These are phyloP conservation scores for Ceratobasidium sp. DNA, from an alignment of 1,284 basidiomycete species.

Conservation along the genomic window DNA sequence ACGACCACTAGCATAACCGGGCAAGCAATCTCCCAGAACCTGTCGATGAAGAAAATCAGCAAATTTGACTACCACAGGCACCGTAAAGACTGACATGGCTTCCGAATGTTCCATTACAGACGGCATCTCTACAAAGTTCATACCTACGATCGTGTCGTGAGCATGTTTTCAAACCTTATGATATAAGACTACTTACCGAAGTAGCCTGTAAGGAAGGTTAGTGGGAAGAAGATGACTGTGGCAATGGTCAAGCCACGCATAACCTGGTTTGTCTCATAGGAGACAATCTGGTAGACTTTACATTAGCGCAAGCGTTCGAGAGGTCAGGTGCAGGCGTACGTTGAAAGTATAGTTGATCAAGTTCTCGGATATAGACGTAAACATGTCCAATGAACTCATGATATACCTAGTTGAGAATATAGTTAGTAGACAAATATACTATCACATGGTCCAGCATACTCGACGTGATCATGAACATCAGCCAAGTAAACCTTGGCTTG, in stretches of 20 bases:
- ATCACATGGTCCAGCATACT: slow-evolving; percentile 59
- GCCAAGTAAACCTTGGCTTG: slow-evolving; percentile 78
- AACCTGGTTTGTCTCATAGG: slow-evolving; percentile 78
- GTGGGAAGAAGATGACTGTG: slow-evolving; percentile 77
- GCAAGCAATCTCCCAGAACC: slow-evolving; percentile 77
- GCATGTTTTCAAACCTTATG: slow-evolving; percentile 13
- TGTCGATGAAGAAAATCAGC: slow-evolving; percentile 52
- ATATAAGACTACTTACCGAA: slow-evolving; percentile 60
- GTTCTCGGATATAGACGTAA: slow-evolving; percentile 76
- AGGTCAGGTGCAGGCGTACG: slow-evolving; percentile 55
- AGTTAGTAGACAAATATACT: background rate
- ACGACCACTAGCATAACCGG: slow-evolving; percentile 72
- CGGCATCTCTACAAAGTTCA: slow-evolving; percentile 74
- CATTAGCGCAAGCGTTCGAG: background rate
- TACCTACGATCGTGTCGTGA: slow-evolving; percentile 60
- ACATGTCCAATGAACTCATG: slow-evolving; percentile 75
- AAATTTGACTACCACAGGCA: background rate
- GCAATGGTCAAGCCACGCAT: slow-evolving; percentile 75
- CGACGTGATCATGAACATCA: slow-evolving; percentile 79
- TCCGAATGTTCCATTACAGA: slow-evolving; percentile 38
- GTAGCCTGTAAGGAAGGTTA: slow-evolving; percentile 79
- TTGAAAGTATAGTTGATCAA: slow-evolving; percentile 78
- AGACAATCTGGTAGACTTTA: slow-evolving; percentile 58
- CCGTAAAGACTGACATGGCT: slow-evolving; percentile 1
- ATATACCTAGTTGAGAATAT: slow-evolving; percentile 61